Base-by-base conservation (phyloP, 768 basidiomycete species). In the Russula virescens region DNA sequence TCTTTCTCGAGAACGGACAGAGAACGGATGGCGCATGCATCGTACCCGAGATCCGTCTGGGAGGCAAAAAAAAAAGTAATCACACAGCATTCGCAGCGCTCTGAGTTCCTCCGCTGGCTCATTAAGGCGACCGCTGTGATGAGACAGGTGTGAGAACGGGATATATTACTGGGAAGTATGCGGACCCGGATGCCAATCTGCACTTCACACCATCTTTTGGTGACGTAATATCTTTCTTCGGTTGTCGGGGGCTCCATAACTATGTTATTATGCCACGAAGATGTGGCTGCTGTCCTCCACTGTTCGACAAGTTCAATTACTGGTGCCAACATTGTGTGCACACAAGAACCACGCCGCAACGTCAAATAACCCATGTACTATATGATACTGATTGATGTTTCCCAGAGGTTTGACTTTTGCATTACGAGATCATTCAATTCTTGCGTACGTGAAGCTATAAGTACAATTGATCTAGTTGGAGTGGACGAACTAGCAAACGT, bases 381-480 rank as follows among this genome's bases (percentile, higher is more conserved):
- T n/a, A n/a, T n/a, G n/a, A n/a, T 11, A 5, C 38, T 11, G 10
- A 14, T 38, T 11, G 47, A 51, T 40, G 23, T 21, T 47, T 5
- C 42, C 16, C 19, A 16, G 46, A 31, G 25, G 19, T 28, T 19
- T 10, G 23, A 34, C 31, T 54, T 46, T 11, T 42, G 52, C 51
- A 34, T 60, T 31, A 55, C 40, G 43, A 35, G 49, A 60, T 14
- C 40, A 55, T 59, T 45, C 55, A 25, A 55, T 31, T 19, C 14
- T 19, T 43, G n/a, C n/a, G 52, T 59, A 50, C 31, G 52, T 50
- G 53, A 34, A 23, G 35, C 26, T 63, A 63, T 60, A 19, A 55
- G n/a, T 64, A 64, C 63, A 63, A 47, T 55, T 55, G 47, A 58
- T 25, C 23, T 8, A 38, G n/a, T 9, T n/a, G 38, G 21, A 34